Evolutionary conservation across 2,329 filamentous ascomycete genomes (phyloP), one percentile per base, ranked within the genome.

Genomic region (Scedosporium minutisporum): DNA sequence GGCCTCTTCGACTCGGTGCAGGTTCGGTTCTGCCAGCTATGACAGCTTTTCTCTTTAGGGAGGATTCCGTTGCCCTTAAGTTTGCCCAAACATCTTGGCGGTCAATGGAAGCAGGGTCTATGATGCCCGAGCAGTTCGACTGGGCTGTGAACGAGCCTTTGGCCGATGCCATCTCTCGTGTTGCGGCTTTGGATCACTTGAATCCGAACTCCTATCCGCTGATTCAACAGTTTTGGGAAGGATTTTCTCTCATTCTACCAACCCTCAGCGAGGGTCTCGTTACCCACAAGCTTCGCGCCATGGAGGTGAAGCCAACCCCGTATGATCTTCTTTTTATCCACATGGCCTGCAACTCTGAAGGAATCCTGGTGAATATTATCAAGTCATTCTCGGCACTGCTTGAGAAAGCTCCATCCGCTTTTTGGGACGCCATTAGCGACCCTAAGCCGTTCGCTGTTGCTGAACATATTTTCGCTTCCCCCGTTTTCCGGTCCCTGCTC

Each of bases 341-440:
- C 66, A 78, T 86, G 38, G 73, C 77, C 55, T 79, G 81, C 62
- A 75, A 77, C 51, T 79, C 79, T 14, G 80, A 82, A 63, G 76
- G 78, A 2, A 84, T 89, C 23, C 79, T 96, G 64, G 79, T 86
- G 12, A 82, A 87, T 63, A 79, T 95, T 16, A 80, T 96, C 57
- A 84, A 86, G 63, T 86, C 87, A 1, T 82, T 96, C 65, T 85
- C 84, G 55, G 79, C 79, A 12, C 81, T 97, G 16, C 78, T 97
- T 61, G 83, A 87, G 66, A 92, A 90, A 68, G 88, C 90, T 0
- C 83, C 91, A 0, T 83, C 83, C 62, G 89, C 90, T 55, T 95
- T 97, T 68, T 97, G 93, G 93, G 88, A 91, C 68, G 88, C 91
- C 1, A 88, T 96, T 76, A 87, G 89, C 60, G 85, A 91, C 33